Evolutionary conservation across 2,329 filamentous ascomycete genomes (phyloP).

Genomic region (Sphaerostilbella broomeana): DNA sequence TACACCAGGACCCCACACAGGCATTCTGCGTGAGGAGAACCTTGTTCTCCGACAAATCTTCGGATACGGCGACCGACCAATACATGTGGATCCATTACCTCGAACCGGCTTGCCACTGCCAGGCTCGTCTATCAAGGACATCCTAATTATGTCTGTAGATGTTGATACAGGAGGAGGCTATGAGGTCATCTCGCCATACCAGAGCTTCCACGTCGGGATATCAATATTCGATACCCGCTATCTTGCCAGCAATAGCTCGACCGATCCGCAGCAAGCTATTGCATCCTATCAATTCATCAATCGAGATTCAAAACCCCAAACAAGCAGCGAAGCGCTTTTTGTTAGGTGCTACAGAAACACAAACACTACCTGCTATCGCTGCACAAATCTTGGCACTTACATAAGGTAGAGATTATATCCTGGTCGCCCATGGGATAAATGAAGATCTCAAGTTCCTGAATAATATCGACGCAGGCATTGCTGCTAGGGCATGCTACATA

Average conservation of each 20-base stretch:
- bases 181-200: slow-evolving; percentile 10
- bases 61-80: slow-evolving; percentile 11
- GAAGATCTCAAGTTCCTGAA: slow-evolving; percentile 16
- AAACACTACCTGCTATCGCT: slow-evolving; percentile 4
- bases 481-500: slow-evolving; percentile 12
- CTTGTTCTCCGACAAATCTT: slow-evolving; percentile 16
- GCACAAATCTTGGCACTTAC: slow-evolving; percentile 5
- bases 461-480: slow-evolving; percentile 10
- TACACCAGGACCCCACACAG: slow-evolving; percentile 9
- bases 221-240: slow-evolving; percentile 16
- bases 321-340: slow-evolving; percentile 11
- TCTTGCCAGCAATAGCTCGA: slow-evolving; percentile 1
- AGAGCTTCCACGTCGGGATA: slow-evolving; percentile 16
- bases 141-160: slow-evolving; percentile 15
- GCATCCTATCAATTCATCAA: slow-evolving; percentile 17
- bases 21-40: slow-evolving; percentile 18
- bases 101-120: slow-evolving; percentile 1
- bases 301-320: not conserved
- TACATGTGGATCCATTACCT: no score
- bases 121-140: slow-evolving; percentile 6
- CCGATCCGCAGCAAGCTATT: slow-evolving; percentile 10
- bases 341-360: slow-evolving; percentile 13
- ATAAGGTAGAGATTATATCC: slow-evolving; percentile 13
- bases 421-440: slow-evolving; percentile 14
- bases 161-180: slow-evolving; percentile 13